Percentiles rank a stretch among this genome's conserved stretches.
Evolutionary conservation across 306 rosid genomes (phyloP).

Genomic region (Cucurbita ficifolia): DNA sequence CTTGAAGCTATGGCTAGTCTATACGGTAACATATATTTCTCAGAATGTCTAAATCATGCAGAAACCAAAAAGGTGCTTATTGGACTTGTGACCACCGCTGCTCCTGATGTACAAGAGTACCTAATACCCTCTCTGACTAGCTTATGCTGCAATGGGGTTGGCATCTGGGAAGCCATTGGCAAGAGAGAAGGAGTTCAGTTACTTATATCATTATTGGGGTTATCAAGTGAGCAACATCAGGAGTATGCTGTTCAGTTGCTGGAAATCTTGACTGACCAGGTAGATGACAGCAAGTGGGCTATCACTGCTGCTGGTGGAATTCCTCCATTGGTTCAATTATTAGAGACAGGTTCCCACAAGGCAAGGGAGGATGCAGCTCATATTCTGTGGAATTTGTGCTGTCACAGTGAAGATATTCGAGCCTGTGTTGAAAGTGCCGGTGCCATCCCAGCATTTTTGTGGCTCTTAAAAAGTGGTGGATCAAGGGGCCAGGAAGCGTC

Average conservation of each 20-base stretch:
- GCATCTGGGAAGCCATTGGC: conserved; percentile 83
- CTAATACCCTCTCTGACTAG: conserved; percentile 61
- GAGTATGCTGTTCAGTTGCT: conserved; percentile 86
- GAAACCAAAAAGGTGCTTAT: conserved; percentile 77
- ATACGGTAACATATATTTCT: conserved; percentile 65
- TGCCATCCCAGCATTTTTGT: conserved; percentile 69
- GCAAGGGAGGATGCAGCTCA: conserved; percentile 95
- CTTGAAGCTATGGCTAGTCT: conserved; percentile 97
- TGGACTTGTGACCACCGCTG: conserved; percentile 79
- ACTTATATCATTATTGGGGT: conserved; percentile 68
- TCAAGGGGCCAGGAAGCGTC: conserved; percentile 83
- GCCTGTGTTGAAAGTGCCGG: conserved; percentile 77
- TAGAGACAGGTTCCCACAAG: conserved; percentile 83
- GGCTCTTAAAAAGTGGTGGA: conserved; percentile 84
- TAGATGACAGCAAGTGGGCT: conserved; percentile 98
- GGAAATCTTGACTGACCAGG: conserved; percentile 68
- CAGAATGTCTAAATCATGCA: conserved; percentile 54
- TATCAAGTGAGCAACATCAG: conserved; percentile 93
- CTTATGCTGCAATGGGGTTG: conserved; percentile 62
- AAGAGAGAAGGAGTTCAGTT: conserved; percentile 90
- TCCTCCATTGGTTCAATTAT: conserved; percentile 85
- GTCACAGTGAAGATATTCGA: conserved; percentile 95
- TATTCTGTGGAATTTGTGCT: conserved; percentile 80
- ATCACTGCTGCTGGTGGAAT: conserved; percentile 98
- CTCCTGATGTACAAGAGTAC: conserved; percentile 67